Conservation (phyloP, 495 filamentous ascomycete genomes). For the Neurospora discreta region DNA sequence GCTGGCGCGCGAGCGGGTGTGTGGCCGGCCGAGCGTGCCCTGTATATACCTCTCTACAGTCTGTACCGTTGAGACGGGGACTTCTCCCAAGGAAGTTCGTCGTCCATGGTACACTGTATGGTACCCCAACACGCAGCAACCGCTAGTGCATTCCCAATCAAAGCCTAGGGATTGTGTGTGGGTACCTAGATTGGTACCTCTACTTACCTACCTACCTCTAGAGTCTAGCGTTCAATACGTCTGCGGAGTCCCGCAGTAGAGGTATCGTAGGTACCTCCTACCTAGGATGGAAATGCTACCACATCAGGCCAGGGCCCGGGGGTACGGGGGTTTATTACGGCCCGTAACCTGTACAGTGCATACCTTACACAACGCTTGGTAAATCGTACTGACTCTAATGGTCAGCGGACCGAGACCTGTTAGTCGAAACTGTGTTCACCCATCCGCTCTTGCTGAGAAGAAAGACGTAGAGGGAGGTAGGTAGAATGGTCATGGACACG, state of each 20-base stretch:
- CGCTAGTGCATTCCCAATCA: constrained; percentile 17
- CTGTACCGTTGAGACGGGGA: neutral
- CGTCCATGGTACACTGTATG: neutral
- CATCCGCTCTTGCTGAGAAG: neutral
- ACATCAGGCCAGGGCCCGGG: neutral
- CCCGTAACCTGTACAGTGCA: neutral
- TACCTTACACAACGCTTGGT: neutral
- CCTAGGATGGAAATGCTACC: neutral
- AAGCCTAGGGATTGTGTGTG: neutral
- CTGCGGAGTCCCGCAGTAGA: neutral
- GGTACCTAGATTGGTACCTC: neutral
- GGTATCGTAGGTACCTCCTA: neutral
- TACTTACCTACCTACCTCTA: no score
- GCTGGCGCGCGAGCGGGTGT: neutral
- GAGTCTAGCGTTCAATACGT: no score
- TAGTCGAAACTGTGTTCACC: neutral
- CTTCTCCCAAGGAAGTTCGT: neutral
- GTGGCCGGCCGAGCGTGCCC: constrained; percentile 5
- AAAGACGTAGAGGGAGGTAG: no score
- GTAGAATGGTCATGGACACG: neutral
- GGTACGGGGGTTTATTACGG: neutral
- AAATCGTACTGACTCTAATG: neutral
- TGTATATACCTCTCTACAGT: constrained; percentile 11
- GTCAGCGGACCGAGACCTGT: neutral
- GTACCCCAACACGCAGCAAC: constrained; percentile 10